Conservation (phyloP, 176 grass and related monocot species). For the Chrysopogon serrulatus region DNA sequence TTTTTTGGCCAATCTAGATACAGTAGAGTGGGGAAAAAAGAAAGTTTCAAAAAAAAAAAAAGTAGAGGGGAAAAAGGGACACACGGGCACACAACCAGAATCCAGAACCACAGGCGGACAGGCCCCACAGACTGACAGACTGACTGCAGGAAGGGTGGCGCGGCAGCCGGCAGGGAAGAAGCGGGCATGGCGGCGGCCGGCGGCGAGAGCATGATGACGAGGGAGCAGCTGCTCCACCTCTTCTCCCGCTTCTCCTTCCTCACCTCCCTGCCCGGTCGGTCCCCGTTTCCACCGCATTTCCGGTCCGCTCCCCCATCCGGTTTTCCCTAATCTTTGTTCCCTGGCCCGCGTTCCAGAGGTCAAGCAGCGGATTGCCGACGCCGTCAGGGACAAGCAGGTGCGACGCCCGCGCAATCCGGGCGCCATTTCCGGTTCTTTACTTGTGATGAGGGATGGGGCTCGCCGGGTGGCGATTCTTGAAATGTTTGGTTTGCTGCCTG, state of each 20-base stretch:
- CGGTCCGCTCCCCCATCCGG: background rate
- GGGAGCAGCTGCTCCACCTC: constrained; percentile 60
- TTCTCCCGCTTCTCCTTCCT: constrained; percentile 69
- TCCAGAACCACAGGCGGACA: too few relatives aligned
- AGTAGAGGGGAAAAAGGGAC: too few relatives aligned
- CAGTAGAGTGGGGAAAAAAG: too few relatives aligned
- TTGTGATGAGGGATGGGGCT: background rate
- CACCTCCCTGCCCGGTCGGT: constrained; percentile 54
- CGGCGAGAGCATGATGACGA: constrained; percentile 52
- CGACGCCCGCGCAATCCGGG: background rate
- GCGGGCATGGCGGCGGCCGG: constrained; percentile 11
- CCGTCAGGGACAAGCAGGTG: constrained; percentile 79
- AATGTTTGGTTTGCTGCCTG: background rate
- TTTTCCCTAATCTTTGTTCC: background rate
- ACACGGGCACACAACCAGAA: too few relatives aligned
- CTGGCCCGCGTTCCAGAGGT: constrained; percentile 39
- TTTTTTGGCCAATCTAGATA: too few relatives aligned
- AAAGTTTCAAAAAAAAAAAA: too few relatives aligned
- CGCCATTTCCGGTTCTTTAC: background rate
- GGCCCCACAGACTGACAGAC: too few relatives aligned
- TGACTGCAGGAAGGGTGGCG: background rate
- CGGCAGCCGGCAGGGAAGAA: background rate
- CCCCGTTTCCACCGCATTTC: background rate
- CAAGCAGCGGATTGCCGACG: constrained; percentile 60
- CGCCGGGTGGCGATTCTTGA: background rate